phyloP scores from a whole-genome alignment of 495 filamentous ascomycete species.

The Neurospora sp. region DNA sequence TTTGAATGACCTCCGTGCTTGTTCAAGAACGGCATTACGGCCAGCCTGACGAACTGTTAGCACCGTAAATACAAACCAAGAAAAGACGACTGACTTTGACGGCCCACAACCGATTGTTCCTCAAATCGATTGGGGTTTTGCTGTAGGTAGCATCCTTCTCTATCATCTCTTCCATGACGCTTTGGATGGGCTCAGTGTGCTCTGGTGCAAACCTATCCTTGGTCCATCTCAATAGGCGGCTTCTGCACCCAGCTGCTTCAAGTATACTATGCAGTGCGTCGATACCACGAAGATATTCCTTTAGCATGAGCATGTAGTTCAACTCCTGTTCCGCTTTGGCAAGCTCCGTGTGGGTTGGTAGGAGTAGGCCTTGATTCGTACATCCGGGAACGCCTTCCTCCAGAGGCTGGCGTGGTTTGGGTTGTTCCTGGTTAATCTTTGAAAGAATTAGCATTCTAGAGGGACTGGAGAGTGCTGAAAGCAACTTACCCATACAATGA shows the following conservation, averaged over 20 bases:
- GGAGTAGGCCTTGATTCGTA: constrained; percentile 21
- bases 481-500: constrained; percentile 9
- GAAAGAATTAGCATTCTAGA: neutral
- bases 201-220: constrained; percentile 56
- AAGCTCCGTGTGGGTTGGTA: constrained; percentile 37
- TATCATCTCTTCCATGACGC: constrained; percentile 59
- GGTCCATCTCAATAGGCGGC: constrained; percentile 49
- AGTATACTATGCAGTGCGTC: constrained; percentile 60
- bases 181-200: constrained; percentile 47
- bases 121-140: constrained; percentile 70
- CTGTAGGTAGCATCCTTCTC: constrained; percentile 75
- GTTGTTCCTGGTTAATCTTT: neutral
- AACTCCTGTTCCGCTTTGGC: constrained; percentile 13
- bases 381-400: constrained; percentile 6
- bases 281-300: constrained; percentile 61
- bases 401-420: constrained; percentile 1
- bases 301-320: constrained; percentile 22
- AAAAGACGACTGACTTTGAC: constrained; percentile 51
- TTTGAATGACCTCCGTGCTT: constrained; percentile 78
- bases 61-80: neutral
- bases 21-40: constrained; percentile 77
- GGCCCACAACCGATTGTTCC: constrained; percentile 89
- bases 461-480: neutral
- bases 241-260: constrained; percentile 48
- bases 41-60: constrained; percentile 46